phyloP scores from a whole-genome alignment of 1,284 basidiomycete genomes.

The Irpex lacteus region DNA sequence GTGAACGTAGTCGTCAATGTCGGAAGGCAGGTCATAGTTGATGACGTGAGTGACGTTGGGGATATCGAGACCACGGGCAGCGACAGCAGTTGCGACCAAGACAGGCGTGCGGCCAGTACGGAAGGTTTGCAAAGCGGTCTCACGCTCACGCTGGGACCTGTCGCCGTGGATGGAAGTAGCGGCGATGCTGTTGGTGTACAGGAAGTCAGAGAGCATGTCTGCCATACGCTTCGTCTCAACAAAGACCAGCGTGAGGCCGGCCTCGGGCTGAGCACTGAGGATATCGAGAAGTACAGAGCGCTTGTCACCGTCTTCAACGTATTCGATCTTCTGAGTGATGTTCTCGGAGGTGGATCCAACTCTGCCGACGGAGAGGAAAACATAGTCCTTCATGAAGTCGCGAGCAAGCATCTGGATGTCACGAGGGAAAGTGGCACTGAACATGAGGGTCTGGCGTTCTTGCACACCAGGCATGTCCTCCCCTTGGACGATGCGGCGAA shows the following conservation, averaged over 20 bases:
- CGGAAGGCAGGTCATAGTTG: conserved; percentile 98
- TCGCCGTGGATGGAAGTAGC: conserved; percentile 99
- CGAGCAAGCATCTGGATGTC: conserved; percentile 98
- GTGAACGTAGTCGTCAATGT: conserved; percentile 99
- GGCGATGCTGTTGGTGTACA: conserved; percentile 80
- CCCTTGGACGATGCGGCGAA: conserved; percentile 95
- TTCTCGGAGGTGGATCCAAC: conserved; percentile 99
- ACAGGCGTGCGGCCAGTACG: conserved; percentile 92
- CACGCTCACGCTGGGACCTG: conserved; percentile 96
- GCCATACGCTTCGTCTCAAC: conserved; percentile 99
- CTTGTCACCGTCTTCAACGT: conserved; percentile 97
- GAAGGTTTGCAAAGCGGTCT: conserved; percentile 95
- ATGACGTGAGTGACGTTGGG: conserved; percentile 99
- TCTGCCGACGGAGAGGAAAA: conserved; percentile 98
- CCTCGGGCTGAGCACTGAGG: conserved; percentile 72
- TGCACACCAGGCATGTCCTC: conserved; percentile 96
- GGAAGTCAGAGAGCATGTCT: conserved; percentile 96
- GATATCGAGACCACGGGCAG: conserved; percentile 98
- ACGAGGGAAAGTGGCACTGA: conserved; percentile 98
- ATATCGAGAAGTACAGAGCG: conserved; percentile 96
- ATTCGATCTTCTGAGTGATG: conserved; percentile 99
- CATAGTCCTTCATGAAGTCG: conserved; percentile 95
- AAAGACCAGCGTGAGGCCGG: conserved; percentile 92
- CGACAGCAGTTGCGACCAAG: conserved; percentile 97
- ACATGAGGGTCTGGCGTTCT: conserved; percentile 99